phyloP scores from a whole-genome alignment of 345 rosid species.

The Trapa incisa region DNA sequence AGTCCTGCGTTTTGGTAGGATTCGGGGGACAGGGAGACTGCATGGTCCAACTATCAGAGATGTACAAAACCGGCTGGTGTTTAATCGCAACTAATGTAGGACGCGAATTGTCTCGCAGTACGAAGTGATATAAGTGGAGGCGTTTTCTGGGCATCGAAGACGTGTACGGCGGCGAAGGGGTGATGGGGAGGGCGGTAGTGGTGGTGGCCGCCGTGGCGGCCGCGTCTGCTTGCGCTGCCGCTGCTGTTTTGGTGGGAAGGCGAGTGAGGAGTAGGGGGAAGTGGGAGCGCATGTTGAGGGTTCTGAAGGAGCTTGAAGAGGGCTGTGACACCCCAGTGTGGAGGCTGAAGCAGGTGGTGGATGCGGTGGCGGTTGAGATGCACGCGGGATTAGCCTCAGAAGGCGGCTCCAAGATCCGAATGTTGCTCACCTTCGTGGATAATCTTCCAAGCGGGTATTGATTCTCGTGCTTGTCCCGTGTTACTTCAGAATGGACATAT shows the following conservation, averaged over 20 bases:
- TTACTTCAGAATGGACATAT: background rate
- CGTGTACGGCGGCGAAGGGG: conserved; percentile 11
- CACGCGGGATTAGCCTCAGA: conserved; percentile 97
- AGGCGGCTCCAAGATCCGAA: conserved; percentile 95
- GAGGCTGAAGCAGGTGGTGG: conserved; percentile 71
- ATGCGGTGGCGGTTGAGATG: conserved; percentile 96
- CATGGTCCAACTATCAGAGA: background rate
- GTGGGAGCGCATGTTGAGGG: conserved; percentile 65
- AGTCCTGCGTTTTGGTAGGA: background rate
- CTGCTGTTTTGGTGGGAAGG: conserved; percentile 61
- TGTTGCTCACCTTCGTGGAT: conserved; percentile 82
- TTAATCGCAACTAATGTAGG: conserved; percentile 5
- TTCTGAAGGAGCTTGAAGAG: conserved; percentile 68
- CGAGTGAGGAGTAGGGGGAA: conserved; percentile 59
- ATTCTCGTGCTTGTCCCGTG: background rate
- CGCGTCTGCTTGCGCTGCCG: conserved; percentile 66
- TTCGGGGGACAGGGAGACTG: background rate
- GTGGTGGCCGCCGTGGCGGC: conserved; percentile 65
- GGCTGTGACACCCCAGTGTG: conserved; percentile 60
- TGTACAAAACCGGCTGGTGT: background rate
- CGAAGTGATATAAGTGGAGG: conserved; percentile 4
- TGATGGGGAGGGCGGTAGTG: conserved; percentile 55
- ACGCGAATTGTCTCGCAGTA: background rate
- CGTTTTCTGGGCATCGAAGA: background rate
- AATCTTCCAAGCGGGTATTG: conserved; percentile 50